Evolutionary conservation across 306 rosid genomes (phyloP).

Genomic region (Calophaca sinica): DNA sequence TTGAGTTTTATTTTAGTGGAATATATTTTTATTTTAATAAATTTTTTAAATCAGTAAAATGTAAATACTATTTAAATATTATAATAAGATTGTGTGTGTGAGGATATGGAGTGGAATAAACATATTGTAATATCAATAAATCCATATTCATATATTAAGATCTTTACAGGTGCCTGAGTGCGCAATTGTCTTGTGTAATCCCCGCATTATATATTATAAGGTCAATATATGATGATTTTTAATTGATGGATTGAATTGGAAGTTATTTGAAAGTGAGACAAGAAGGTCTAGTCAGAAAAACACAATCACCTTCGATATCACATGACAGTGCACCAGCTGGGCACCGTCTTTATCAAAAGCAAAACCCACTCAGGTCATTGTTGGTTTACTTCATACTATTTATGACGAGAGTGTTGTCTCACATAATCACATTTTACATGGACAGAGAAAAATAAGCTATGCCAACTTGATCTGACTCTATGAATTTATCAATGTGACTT

Average conservation of each 20-base stretch:
- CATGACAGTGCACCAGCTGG: slow-evolving; percentile 39
- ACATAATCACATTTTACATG: not conserved
- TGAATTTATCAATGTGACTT: slow-evolving; percentile 2
- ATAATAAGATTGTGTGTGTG: no score
- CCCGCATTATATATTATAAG: no score
- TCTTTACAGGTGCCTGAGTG: no score
- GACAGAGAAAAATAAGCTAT: not conserved
- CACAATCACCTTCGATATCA: slow-evolving; percentile 39
- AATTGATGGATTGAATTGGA: slow-evolving; percentile 17
- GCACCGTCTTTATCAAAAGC: no score
- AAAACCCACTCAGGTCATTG: not conserved
- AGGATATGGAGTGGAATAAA: no score
- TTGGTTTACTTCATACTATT: slow-evolving; percentile 31
- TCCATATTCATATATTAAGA: no score
- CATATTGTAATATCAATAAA: no score
- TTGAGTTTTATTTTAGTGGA: no score
- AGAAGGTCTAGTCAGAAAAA: slow-evolving; percentile 52
- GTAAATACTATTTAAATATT: no score
- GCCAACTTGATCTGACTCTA: not conserved
- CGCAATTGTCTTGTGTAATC: no score
- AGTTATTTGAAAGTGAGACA: slow-evolving; percentile 47
- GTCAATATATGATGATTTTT: not conserved
- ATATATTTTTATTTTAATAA: no score
- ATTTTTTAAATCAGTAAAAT: no score
- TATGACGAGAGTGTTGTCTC: slow-evolving; percentile 10